Evolutionary conservation across 2,329 filamentous ascomycete genomes (phyloP).

Genomic region (Coleophoma crateriformis): DNA sequence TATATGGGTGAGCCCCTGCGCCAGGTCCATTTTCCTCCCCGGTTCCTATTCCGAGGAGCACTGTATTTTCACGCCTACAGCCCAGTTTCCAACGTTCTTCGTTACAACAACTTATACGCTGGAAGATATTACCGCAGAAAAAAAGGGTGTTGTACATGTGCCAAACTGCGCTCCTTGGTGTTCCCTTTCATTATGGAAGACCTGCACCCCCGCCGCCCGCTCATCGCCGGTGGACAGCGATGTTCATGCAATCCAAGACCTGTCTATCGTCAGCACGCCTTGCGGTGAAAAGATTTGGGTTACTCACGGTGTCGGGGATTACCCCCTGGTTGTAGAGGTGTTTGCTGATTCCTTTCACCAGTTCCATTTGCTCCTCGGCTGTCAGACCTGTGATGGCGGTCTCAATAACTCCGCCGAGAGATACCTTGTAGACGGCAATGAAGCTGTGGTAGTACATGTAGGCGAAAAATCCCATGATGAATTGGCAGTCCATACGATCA

Average conservation of each 20-base stretch:
- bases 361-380: constrained; percentile 82
- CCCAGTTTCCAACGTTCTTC: no score
- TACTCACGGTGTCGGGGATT: constrained; percentile 25
- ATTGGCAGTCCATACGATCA: constrained; percentile 98
- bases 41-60: no score
- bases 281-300: background rate
- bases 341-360: constrained; percentile 58
- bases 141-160: no score
- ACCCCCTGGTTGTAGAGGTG: constrained; percentile 60
- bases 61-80: no score
- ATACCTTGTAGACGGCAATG: constrained; percentile 82
- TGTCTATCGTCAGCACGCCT: background rate
- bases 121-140: no score
- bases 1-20: no score
- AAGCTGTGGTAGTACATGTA: constrained; percentile 99
- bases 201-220: background rate
- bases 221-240: background rate
- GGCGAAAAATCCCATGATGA: constrained; percentile 98
- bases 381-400: constrained; percentile 84
- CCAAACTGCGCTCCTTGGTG: no score
- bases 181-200: no score
- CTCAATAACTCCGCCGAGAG: constrained; percentile 83
- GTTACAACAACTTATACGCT: no score
- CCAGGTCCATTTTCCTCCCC: no score
- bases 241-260: constrained; percentile 1